phyloP scores from a whole-genome alignment of 345 rosid species.

The Melaleuca quinquenervia region DNA sequence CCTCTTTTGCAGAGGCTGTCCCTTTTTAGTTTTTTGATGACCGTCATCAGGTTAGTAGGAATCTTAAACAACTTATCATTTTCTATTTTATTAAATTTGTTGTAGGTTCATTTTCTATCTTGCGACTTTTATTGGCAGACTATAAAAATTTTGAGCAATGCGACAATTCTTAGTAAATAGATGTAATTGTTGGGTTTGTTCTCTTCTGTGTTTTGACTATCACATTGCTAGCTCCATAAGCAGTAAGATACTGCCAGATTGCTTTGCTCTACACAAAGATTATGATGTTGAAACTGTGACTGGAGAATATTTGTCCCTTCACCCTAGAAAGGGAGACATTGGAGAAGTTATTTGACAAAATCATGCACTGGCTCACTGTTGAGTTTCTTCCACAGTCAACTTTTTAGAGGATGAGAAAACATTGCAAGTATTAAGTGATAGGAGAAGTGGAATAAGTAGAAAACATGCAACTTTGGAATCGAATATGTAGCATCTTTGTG shows the following conservation, averaged over 20 bases:
- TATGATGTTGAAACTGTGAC: background rate
- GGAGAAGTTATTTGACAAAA: background rate
- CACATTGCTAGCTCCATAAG: background rate
- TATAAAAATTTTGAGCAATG: background rate
- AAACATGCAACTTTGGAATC: background rate
- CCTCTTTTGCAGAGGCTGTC: constrained; percentile 39
- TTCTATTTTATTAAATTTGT: background rate
- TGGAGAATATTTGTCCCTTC: background rate
- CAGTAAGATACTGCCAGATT: background rate
- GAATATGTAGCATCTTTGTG: background rate
- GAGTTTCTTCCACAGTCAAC: background rate
- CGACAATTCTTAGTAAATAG: background rate
- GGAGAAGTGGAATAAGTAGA: background rate
- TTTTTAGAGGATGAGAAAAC: background rate
- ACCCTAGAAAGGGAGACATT: background rate
- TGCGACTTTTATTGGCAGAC: background rate
- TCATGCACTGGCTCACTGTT: background rate
- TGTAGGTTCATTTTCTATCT: background rate
- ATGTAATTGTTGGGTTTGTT: background rate
- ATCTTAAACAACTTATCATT: background rate
- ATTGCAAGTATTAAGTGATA: background rate
- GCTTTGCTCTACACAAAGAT: background rate
- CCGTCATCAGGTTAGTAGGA: constrained; percentile 43
- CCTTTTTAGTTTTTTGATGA: constrained; percentile 15
- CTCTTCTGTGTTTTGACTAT: background rate